Evolutionary conservation across 305 asterid genomes (phyloP).

Genomic region (Nicotiana rustica): DNA sequence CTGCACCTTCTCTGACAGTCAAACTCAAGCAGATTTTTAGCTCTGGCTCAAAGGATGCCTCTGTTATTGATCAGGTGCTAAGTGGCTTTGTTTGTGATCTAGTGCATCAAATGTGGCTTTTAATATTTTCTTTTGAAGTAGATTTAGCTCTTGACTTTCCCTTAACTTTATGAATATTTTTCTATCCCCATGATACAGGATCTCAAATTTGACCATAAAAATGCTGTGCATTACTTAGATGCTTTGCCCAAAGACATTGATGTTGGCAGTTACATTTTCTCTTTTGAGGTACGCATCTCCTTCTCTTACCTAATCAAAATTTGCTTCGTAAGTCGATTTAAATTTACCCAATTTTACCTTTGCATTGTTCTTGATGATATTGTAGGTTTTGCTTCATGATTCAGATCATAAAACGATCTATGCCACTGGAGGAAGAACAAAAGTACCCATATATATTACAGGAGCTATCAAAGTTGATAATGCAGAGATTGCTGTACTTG

Average conservation of each 20-base stretch:
- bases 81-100: slow-evolving; percentile 29
- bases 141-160: slow-evolving; percentile 31
- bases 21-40: slow-evolving; percentile 81
- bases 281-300: slow-evolving; percentile 72
- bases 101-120: not conserved
- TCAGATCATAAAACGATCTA: slow-evolving; percentile 75
- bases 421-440: slow-evolving; percentile 90
- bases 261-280: slow-evolving; percentile 74
- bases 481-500: slow-evolving; percentile 79
- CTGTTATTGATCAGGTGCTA: slow-evolving; percentile 70
- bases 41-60: slow-evolving; percentile 87
- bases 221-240: slow-evolving; percentile 71
- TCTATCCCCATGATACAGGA: slow-evolving; percentile 57
- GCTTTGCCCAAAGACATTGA: slow-evolving; percentile 66
- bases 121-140: slow-evolving; percentile 24
- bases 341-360: slow-evolving; percentile 32
- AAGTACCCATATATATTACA: slow-evolving; percentile 70
- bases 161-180: slow-evolving; percentile 31
- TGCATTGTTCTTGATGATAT: slow-evolving; percentile 35
- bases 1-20: slow-evolving; percentile 79
- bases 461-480: slow-evolving; percentile 69
- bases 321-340: slow-evolving; percentile 25
- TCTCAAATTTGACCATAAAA: slow-evolving; percentile 69
- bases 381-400: slow-evolving; percentile 73
- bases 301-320: slow-evolving; percentile 26